Percentiles rank a stretch among this genome's conserved stretches.
phyloP scores from a whole-genome alignment of 495 filamentous ascomycete genomes.

The Recurvomyces mirabilis region DNA sequence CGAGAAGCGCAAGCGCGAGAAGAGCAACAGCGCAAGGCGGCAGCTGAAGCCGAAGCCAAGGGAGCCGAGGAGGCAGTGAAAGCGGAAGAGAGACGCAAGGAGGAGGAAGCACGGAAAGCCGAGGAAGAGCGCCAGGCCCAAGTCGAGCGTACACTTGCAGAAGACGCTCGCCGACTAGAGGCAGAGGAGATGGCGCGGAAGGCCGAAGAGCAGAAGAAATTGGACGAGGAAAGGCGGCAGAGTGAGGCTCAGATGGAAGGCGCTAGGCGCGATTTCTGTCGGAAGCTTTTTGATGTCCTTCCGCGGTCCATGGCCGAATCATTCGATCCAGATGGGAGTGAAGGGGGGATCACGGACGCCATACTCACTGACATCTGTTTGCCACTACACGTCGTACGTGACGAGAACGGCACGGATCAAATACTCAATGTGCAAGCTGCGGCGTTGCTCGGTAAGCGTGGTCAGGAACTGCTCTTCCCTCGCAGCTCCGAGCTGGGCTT shows the following conservation, averaged over 20 bases:
- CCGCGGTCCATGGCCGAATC: neutral
- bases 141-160: constrained; percentile 10
- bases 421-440: constrained; percentile 28
- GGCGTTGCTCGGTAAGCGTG: constrained; percentile 25
- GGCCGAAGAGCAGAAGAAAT: constrained; percentile 11
- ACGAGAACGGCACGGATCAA: constrained; percentile 21
- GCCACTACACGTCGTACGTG: constrained; percentile 20
- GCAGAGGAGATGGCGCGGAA: constrained; percentile 10
- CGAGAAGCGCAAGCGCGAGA: neutral
- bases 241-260: constrained; percentile 11
- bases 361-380: constrained; percentile 19
- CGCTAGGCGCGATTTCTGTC: constrained; percentile 7
- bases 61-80: constrained; percentile 4
- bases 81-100: constrained; percentile 19
- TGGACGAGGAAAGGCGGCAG: constrained; percentile 7
- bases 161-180: constrained; percentile 6
- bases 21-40: neutral
- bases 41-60: neutral
- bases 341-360: neutral
- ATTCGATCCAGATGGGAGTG: constrained; percentile 6
- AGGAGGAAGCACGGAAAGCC: constrained; percentile 17
- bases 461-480: constrained; percentile 10
- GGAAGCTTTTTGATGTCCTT: constrained; percentile 3
- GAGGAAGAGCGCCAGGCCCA: constrained; percentile 19
- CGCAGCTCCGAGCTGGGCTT: neutral